Conservation (phyloP, 805 yeast species). For the Jamesozyma spencerorum region DNA sequence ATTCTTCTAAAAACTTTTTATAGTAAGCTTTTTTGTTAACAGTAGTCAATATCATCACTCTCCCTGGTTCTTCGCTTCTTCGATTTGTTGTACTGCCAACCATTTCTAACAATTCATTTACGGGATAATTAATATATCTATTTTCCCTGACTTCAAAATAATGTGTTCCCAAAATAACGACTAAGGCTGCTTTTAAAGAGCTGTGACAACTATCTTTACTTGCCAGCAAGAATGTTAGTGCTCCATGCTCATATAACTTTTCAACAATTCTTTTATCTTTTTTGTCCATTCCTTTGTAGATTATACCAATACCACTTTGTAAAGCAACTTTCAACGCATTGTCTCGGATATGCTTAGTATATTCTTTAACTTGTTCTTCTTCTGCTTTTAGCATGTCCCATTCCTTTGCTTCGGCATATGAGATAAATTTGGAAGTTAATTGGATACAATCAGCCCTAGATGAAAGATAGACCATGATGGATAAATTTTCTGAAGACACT, state of each 20-base stretch:
- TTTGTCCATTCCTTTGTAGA: constrained; percentile 47
- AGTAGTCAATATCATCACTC: constrained; percentile 50
- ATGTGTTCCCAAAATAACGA: constrained; percentile 63
- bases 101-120: constrained; percentile 60
- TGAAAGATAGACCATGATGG: constrained; percentile 49
- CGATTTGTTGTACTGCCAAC: constrained; percentile 40
- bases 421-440: constrained; percentile 38
- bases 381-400: constrained; percentile 36
- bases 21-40: constrained; percentile 51
- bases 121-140: constrained; percentile 57
- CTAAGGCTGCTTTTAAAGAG: constrained; percentile 44
- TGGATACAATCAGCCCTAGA: constrained; percentile 46
- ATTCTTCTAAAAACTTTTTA: constrained; percentile 57
- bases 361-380: constrained; percentile 13
- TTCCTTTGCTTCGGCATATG: constrained; percentile 32
- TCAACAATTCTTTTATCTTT: constrained; percentile 49
- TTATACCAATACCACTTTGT: constrained; percentile 53
- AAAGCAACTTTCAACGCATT: constrained; percentile 35
- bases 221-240: constrained; percentile 49
- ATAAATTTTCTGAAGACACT: constrained; percentile 23
- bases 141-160: constrained; percentile 66
- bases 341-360: constrained; percentile 37
- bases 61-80: constrained; percentile 28
- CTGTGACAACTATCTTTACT: constrained; percentile 46
- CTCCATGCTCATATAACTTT: constrained; percentile 41